Evolutionary conservation across 345 rosid genomes (phyloP).

Genomic region (Citrus australasica): DNA sequence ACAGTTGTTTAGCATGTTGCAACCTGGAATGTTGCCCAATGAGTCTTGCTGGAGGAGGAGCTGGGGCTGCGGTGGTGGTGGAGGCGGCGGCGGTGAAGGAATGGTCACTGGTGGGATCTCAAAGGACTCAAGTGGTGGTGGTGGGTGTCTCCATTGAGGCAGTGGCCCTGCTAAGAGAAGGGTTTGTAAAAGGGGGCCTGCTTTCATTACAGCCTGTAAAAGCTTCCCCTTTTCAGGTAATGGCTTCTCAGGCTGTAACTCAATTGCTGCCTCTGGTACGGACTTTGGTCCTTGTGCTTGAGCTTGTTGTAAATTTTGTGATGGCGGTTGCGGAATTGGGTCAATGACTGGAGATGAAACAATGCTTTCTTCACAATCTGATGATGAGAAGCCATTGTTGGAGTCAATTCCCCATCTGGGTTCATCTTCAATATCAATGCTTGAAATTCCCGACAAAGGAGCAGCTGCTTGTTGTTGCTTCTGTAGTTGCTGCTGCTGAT

Average conservation of each 20-base stretch:
- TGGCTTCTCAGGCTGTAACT: conserved; percentile 57
- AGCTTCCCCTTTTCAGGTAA: conserved; percentile 97
- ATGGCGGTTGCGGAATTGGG: conserved; percentile 27
- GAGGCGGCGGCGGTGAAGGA: conserved; percentile 53
- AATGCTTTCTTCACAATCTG: conserved; percentile 89
- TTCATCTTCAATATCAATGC: conserved; percentile 93
- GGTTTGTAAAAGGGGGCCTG: conserved; percentile 94
- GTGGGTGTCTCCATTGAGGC: conserved; percentile 97
- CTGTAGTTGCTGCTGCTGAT: not conserved
- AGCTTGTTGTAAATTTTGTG: conserved; percentile 5
- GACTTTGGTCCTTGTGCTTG: conserved; percentile 14
- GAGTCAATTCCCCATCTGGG: conserved; percentile 63
- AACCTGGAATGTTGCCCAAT: conserved; percentile 19
- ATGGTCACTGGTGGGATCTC: conserved; percentile 92
- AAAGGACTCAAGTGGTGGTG: conserved; percentile 86
- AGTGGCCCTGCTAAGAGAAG: conserved; percentile 91
- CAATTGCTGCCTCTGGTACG: conserved; percentile 26
- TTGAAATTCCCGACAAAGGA: conserved; percentile 78
- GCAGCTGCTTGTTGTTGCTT: conserved; percentile 31
- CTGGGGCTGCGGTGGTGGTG: conserved; percentile 32
- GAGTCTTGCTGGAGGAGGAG: conserved; percentile 45
- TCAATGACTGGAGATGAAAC: conserved; percentile 68
- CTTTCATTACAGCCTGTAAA: conserved; percentile 91
- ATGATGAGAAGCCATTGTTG: conserved; percentile 74
- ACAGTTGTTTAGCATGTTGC: conserved; percentile 36